Evolutionary conservation across 192 early-diverging fungal genomes (phyloP), one percentile per base, ranked within the genome.

Genomic region (Coemansia sp.): DNA sequence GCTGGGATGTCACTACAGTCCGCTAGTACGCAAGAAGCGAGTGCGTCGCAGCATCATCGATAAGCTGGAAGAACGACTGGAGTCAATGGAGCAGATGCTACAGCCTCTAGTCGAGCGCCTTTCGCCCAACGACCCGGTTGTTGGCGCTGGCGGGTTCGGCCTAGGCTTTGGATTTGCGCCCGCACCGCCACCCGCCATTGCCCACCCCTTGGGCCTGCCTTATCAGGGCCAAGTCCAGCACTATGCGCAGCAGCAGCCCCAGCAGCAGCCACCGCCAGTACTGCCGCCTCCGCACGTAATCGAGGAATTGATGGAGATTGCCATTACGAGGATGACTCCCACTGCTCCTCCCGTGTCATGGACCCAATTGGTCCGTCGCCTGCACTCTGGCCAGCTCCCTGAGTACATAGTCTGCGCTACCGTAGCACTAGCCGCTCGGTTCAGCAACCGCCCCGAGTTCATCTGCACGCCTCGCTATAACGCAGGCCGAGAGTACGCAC

Each of bases 41-140:
- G 70, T 73, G 6, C 85, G 85, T 29, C 82, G 82, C 62, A 85
- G 75, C 47, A 69, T 85, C 46, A 85, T 85, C 47, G 82, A 85
- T 60, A 85, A 85, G 72, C 75, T 85, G 4, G 78, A 85, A 61
- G 83, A 85, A 65, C 71, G 83, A 2, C 72, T 85, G 0, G 75
- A 71, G 59, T 85, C 77, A 62, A 85, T 85, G 83, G 83, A 85
- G 78, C 83, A 85, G 78, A 77, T 85, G 75, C 70, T 85, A 27
- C 83, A 80, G 75, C 83, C 83, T 15, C 75, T 85, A 66, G 83
- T 85, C 61, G 83, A 85, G 70, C 77, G 78, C 20, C 77, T 85
- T 40, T 66, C 75, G 43, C 78, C 78, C 34, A 85, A 80, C 75
- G 81, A 84, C 46, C 81, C 81, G 5, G 71, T 84, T 11, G 70